Conservation (phyloP, 2,329 filamentous ascomycete genomes). For the Macrophomina phaseolina region DNA sequence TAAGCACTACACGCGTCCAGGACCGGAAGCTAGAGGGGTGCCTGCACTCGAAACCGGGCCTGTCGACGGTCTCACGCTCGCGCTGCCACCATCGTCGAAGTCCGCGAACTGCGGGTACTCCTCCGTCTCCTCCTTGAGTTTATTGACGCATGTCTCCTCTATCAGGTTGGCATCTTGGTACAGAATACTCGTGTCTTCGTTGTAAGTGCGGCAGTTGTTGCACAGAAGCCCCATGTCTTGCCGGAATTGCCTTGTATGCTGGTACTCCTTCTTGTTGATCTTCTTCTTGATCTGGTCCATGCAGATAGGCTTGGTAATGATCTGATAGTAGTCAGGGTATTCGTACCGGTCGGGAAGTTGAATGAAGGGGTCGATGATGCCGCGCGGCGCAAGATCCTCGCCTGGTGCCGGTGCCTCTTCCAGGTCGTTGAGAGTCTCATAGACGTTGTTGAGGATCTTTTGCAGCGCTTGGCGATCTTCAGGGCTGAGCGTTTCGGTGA, state of each 20-base stretch:
- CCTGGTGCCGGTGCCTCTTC: conserved; percentile 62
- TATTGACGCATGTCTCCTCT: conserved; percentile 64
- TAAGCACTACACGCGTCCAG: conserved; percentile 1
- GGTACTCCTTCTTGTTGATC: conserved; percentile 96
- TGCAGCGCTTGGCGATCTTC: conserved; percentile 80
- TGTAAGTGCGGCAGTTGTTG: conserved; percentile 92
- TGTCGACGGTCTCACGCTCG: conserved; percentile 58
- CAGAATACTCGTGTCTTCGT: conserved; percentile 91
- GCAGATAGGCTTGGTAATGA: conserved; percentile 91
- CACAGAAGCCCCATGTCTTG: conserved; percentile 85
- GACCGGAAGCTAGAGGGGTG: conserved; percentile 58
- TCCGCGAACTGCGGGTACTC: conserved; percentile 63
- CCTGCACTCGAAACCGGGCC: conserved; percentile 60
- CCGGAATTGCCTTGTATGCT: conserved; percentile 77
- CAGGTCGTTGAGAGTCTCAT: conserved; percentile 80
- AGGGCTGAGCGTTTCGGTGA: conserved; percentile 66
- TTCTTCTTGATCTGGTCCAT: conserved; percentile 95
- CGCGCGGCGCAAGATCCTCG: conserved; percentile 68
- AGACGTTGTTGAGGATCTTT: conserved; percentile 75
- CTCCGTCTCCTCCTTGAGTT: conserved; percentile 60
- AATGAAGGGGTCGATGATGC: conserved; percentile 93
- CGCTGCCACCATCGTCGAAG: conserved; percentile 59
- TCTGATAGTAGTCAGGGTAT: conserved; percentile 93
- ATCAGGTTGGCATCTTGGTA: conserved; percentile 93
- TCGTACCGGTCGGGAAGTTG: conserved; percentile 87